phyloP scores from a whole-genome alignment of 768 basidiomycete species.

The Termitomyces sp. region DNA sequence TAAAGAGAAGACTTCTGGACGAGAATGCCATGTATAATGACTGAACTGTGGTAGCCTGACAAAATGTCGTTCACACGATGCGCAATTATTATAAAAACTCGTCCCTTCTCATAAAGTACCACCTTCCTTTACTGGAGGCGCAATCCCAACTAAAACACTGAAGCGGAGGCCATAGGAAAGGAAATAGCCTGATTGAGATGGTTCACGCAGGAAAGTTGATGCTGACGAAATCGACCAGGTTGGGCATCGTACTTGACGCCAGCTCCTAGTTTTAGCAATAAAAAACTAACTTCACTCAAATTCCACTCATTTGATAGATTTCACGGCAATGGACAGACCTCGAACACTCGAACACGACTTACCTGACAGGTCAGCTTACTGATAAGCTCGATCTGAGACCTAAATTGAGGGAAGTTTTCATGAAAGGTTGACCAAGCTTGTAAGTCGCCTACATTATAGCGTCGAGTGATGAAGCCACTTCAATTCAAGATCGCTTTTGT shows the following conservation, averaged over 20 bases:
- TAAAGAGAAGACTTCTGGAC: too few relatives aligned
- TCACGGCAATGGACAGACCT: not conserved
- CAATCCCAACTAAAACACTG: not conserved
- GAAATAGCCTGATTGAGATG: not conserved
- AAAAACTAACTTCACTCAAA: not conserved
- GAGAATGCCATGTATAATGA: not conserved
- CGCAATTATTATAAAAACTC: not conserved
- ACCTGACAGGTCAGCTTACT: too few relatives aligned
- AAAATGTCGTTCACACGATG: not conserved
- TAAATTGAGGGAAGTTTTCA: not conserved
- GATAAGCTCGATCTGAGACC: not conserved
- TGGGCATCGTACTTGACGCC: not conserved
- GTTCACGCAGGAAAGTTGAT: not conserved
- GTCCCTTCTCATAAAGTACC: too few relatives aligned
- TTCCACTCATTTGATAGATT: not conserved
- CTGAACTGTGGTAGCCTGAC: not conserved
- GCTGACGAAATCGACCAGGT: too few relatives aligned
- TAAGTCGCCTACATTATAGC: not conserved
- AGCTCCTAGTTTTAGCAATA: not conserved
- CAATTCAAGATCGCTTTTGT: not conserved
- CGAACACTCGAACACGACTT: not conserved
- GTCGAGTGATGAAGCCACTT: not conserved
- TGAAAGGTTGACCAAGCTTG: not conserved
- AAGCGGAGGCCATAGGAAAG: not conserved
- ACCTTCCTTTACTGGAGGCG: not conserved